A percentile compares a stretch with the other conserved stretches of the same genome.
These are phyloP conservation scores for Macrophomina tecta DNA, from an alignment of 2,329 filamentous ascomycete species.

Conservation along the genomic window DNA sequence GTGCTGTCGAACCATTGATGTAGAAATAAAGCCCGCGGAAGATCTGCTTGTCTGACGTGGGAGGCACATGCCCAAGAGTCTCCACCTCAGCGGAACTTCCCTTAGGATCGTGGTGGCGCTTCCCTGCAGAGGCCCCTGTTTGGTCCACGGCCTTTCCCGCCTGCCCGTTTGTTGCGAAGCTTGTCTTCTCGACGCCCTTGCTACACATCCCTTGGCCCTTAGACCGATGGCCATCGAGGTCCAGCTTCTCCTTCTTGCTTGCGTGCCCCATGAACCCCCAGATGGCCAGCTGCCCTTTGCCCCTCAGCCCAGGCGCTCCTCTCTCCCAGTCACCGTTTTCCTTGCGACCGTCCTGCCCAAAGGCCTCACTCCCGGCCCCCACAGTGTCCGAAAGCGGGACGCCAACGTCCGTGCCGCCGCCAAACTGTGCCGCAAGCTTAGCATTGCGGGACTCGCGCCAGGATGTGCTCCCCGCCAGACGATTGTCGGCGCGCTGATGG, in stretches of 20 bases:
- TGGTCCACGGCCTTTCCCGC: background rate
- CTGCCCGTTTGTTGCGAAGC: background rate
- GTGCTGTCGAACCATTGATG: conserved; percentile 85
- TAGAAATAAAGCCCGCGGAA: conserved; percentile 78
- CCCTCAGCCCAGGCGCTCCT: conserved; percentile 56
- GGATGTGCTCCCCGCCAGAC: conserved; percentile 64
- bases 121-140: conserved; percentile 8
- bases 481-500: conserved; percentile 77
- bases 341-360: conserved; percentile 55
- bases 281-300: conserved; percentile 52
- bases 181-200: background rate
- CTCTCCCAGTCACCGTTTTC: conserved; percentile 60
- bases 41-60: conserved; percentile 52
- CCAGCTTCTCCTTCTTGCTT: conserved; percentile 31
- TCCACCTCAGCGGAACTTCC: background rate
- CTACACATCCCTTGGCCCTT: background rate
- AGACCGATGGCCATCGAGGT: conserved; percentile 29
- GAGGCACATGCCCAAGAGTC: background rate
- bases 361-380: conserved; percentile 67
- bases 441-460: conserved; percentile 74
- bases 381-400: conserved; percentile 68
- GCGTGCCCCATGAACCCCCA: conserved; percentile 37
- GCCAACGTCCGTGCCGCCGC: conserved; percentile 58
- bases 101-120: background rate
- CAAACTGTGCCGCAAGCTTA: conserved; percentile 75